Evolutionary conservation across 1,284 basidiomycete genomes (phyloP), one percentile per base, ranked within the genome.

Genomic region (Cryptococcus sp.): DNA sequence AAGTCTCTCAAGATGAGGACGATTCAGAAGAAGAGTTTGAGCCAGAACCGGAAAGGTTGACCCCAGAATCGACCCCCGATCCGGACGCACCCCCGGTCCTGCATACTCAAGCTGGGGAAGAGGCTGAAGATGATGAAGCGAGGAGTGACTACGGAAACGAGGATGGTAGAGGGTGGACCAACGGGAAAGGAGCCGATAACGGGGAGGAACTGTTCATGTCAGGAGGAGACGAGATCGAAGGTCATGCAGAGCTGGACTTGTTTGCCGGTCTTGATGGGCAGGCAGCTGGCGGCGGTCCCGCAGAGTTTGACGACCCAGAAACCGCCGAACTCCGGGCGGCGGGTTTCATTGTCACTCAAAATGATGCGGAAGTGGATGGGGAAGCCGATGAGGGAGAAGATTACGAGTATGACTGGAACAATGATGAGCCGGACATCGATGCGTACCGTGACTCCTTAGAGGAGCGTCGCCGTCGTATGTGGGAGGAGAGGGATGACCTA

Each of bases 21-120:
- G 68, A 76, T 50, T 72, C 72, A 1, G 73, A 73, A 19, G 68
- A 70, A 43, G 74, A 75, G 38, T 75, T 60, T 56, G 72, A 71
- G 37, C 20, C 63, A 5, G 50, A 57, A 16, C 75, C 75, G 8
- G 72, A 77, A 22, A 61, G 72, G 38, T 59, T 74, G 43, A 75
- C 73, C 16, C 73, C 73, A n/a, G 68, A 66, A 6, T 61, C 62
- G 25, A 67, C 68, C 16, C 66, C 65, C 1, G 60, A 64, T 15
- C 55, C 49, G 49, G 44, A 58, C n/a, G 20, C 29, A 5, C 43
- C 51, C 37, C 40, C 46, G 22, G 46, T 7, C n/a, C 43, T 29
- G 40, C 48, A 39, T 44, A 49, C 23, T n/a, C 45, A 51, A 34
- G 46, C 51, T 19, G 53, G 19, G 5, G 55, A 52, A 23, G 48